Evolutionary conservation across 805 yeast species (phyloP).

Genomic region (Wickerhamiella slavikovae): DNA sequence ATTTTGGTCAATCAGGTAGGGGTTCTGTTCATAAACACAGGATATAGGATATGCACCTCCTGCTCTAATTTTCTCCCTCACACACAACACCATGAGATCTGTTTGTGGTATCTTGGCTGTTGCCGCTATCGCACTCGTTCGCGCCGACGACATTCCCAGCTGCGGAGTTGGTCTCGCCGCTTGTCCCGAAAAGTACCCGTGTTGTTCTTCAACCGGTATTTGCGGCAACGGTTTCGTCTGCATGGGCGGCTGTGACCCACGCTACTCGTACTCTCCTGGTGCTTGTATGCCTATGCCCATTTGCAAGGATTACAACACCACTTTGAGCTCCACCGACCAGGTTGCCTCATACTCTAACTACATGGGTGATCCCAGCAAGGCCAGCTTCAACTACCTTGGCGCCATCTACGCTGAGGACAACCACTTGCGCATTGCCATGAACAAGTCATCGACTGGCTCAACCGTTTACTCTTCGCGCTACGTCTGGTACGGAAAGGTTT

Average conservation of each 20-base stretch:
- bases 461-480: conserved; percentile 60
- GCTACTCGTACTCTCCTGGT: conserved; percentile 36
- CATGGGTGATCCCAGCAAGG: conserved; percentile 48
- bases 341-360: conserved; percentile 22
- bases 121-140: conserved; percentile 1
- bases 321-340: conserved; percentile 17
- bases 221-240: conserved; percentile 68
- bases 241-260: conserved; percentile 74
- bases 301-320: conserved; percentile 25
- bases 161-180: conserved; percentile 13
- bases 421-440: conserved; percentile 55
- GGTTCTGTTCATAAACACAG: too few species aligned
- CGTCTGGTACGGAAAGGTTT: conserved; percentile 74
- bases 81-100: too few species aligned
- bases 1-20: too few species aligned
- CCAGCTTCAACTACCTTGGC: conserved; percentile 51
- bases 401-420: conserved; percentile 28
- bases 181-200: conserved; percentile 69
- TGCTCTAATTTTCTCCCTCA: too few species aligned
- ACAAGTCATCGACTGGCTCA: conserved; percentile 51
- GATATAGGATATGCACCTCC: too few species aligned
- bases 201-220: conserved; percentile 64
- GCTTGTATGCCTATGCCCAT: conserved; percentile 80
- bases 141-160: conserved; percentile 5
- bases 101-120: neutral